These are phyloP conservation scores for Entomortierella chlamydospora DNA, from an alignment of 192 early-diverging fungal species.

Conservation along the genomic window DNA sequence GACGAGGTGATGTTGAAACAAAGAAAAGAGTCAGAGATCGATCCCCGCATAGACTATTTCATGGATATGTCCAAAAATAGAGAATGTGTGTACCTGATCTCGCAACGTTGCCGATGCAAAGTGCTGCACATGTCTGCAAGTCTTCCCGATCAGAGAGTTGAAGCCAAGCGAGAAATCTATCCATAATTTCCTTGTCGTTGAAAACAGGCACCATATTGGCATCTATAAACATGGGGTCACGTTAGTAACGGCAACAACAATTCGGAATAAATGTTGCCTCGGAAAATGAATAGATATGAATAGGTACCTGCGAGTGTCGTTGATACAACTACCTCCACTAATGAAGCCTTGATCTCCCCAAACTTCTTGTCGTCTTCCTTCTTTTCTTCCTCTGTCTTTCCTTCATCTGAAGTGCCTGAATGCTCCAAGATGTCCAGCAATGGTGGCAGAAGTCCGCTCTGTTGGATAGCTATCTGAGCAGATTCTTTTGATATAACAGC, in stretches of 20 bases:
- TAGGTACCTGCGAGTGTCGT: slow-evolving; percentile 57
- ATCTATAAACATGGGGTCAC: too few relatives aligned
- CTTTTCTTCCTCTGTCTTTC: slow-evolving; percentile 55
- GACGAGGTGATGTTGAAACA: too few relatives aligned
- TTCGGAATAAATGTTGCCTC: background rate
- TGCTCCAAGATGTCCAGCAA: slow-evolving; percentile 60
- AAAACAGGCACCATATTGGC: slow-evolving; percentile 62
- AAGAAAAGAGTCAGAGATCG: too few relatives aligned
- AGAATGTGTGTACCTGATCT: slow-evolving; percentile 59
- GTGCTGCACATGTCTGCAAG: slow-evolving; percentile 65
- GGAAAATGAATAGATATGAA: background rate
- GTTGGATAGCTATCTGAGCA: slow-evolving; percentile 54
- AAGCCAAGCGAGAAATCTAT: slow-evolving; percentile 59
- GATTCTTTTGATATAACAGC: slow-evolving; percentile 43
- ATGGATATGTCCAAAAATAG: background rate
- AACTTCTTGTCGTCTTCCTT: slow-evolving; percentile 63
- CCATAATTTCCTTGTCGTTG: slow-evolving; percentile 54
- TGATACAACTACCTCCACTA: slow-evolving; percentile 61
- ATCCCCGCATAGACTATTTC: background rate
- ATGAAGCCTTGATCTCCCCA: slow-evolving; percentile 53
- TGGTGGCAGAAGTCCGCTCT: slow-evolving; percentile 35
- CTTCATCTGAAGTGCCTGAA: slow-evolving; percentile 46
- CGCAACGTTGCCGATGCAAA: slow-evolving; percentile 79
- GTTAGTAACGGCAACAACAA: too few relatives aligned
- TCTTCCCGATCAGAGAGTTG: slow-evolving; percentile 50